These are phyloP conservation scores for Lactarius pseudohatsudake DNA, from an alignment of 768 basidiomycete species.

Conservation along the genomic window DNA sequence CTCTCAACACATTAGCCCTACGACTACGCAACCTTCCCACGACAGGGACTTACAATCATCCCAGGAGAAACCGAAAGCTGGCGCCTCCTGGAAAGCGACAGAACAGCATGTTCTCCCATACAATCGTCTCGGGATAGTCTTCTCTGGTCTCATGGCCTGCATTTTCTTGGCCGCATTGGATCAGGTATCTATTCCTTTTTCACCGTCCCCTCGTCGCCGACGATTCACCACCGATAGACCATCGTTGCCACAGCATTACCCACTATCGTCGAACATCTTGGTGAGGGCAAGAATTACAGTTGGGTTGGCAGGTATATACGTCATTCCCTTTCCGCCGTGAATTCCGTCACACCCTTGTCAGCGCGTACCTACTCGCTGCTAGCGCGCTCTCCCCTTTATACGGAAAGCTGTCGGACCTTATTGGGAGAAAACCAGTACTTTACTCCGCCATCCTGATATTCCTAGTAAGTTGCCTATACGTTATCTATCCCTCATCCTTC, in stretches of 20 bases:
- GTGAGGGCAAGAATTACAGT: constrained; percentile 46
- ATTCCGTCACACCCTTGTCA: constrained; percentile 31
- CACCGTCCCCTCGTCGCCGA: background rate
- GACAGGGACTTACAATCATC: background rate
- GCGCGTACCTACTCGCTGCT: constrained; percentile 73
- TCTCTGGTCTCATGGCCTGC: constrained; percentile 45
- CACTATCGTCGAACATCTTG: constrained; percentile 47
- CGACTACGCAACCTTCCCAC: background rate
- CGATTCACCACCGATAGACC: constrained; percentile 34
- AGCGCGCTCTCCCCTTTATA: constrained; percentile 69
- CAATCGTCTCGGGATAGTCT: constrained; percentile 44
- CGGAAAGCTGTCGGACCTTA: constrained; percentile 70
- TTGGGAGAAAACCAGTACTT: constrained; percentile 69
- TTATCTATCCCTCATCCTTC: background rate
- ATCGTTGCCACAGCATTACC: constrained; percentile 52
- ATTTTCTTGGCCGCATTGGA: constrained; percentile 51
- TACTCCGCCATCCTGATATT: constrained; percentile 66
- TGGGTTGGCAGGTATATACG: constrained; percentile 48
- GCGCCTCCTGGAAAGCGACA: constrained; percentile 40
- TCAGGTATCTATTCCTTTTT: constrained; percentile 35
- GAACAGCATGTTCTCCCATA: constrained; percentile 46
- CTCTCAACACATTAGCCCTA: background rate
- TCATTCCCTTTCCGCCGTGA: background rate
- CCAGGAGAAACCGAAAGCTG: constrained; percentile 30
- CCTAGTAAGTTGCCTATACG: constrained; percentile 45